Conservation (phyloP, 805 yeast species). For the Candida andamanensis region DNA sequence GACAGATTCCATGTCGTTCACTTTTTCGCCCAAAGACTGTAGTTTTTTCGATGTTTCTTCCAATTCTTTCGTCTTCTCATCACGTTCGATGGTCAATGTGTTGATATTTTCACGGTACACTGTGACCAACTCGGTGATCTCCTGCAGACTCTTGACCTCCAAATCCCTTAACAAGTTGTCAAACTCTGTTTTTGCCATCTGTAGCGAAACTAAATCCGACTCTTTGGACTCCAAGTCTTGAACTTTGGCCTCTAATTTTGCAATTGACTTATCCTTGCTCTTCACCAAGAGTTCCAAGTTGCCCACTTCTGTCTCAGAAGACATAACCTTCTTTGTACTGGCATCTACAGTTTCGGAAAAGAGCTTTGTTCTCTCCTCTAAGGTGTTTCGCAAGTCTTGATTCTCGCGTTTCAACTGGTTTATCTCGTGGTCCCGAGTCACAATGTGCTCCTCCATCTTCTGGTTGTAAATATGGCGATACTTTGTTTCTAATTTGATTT, state of each 20-base stretch:
- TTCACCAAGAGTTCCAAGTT: slow-evolving; percentile 1
- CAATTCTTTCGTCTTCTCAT: neutral
- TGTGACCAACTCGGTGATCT: neutral
- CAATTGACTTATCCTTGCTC: slow-evolving; percentile 1
- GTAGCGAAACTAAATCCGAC: neutral
- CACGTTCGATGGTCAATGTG: neutral
- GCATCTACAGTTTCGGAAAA: slow-evolving; percentile 1
- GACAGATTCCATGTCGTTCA: neutral
- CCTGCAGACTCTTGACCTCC: neutral
- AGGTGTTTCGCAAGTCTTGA: slow-evolving; percentile 5
- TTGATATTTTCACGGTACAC: neutral
- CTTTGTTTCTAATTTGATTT: slow-evolving; percentile 4
- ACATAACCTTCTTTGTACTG: slow-evolving; percentile 2
- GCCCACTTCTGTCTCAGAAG: slow-evolving; percentile 1
- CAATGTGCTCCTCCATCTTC: slow-evolving; percentile 9
- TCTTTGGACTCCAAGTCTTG: neutral
- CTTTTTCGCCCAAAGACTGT: neutral
- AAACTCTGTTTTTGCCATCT: neutral
- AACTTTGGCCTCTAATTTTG: neutral
- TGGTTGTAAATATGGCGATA: slow-evolving; percentile 7
- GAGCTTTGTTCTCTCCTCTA: slow-evolving; percentile 2
- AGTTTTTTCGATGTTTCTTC: neutral
- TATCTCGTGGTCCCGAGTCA: slow-evolving; percentile 8
- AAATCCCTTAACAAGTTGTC: neutral
- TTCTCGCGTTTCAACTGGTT: slow-evolving; percentile 4